Percentiles rank a stretch among this genome's conserved stretches.
Evolutionary conservation across 768 basidiomycete species (phyloP).

Genomic region (Trametes meyenii): DNA sequence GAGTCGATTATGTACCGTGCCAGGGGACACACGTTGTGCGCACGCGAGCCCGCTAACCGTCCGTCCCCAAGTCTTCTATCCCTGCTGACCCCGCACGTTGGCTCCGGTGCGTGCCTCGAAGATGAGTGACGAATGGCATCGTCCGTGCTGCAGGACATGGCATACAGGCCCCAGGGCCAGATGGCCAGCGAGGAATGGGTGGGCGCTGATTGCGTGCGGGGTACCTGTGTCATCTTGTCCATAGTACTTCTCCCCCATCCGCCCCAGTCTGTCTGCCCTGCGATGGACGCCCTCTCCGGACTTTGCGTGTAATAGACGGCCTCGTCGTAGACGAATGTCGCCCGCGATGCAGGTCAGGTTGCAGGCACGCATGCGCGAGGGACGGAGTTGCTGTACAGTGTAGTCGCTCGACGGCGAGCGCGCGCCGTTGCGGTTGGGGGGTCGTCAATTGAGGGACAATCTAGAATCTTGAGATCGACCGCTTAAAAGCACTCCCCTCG

Average conservation of each 20-base stretch:
- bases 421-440: not conserved
- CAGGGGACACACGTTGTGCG: no score
- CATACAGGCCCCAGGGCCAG: not conserved
- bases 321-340: not conserved
- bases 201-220: not conserved
- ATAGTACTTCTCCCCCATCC: not conserved
- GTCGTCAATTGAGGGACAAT: not conserved
- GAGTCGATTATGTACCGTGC: no score
- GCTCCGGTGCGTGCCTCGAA: no score
- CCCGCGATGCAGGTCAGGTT: not conserved
- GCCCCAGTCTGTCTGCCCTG: not conserved
- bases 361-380: not conserved
- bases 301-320: not conserved
- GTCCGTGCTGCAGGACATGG: not conserved
- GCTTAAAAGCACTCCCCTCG: not conserved
- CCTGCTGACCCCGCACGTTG: no score
- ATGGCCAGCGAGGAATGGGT: no score
- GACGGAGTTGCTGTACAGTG: not conserved
- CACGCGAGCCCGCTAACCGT: no score
- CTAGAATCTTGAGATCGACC: not conserved
- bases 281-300: no score
- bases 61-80: no score
- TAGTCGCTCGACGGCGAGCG: not conserved
- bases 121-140: no score
- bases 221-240: not conserved